phyloP scores from a whole-genome alignment of 1,284 basidiomycete species.

The Boletus mariae region DNA sequence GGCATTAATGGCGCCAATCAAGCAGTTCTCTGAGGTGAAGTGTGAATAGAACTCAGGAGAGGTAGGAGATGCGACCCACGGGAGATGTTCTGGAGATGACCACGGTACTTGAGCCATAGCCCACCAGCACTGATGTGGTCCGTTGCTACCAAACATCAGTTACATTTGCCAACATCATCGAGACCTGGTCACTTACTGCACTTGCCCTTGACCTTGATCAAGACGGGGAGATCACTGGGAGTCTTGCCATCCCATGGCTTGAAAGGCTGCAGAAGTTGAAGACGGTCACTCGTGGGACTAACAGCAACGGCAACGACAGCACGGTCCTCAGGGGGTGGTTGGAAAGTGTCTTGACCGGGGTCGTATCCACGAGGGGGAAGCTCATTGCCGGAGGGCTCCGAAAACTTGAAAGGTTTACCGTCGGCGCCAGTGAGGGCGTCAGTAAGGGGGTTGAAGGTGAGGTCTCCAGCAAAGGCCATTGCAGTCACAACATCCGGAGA shows the following conservation, averaged over 20 bases:
- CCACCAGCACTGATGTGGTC: slow-evolving; percentile 95
- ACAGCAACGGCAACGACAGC: slow-evolving; percentile 84
- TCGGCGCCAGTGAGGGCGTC: slow-evolving; percentile 87
- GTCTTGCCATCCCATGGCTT: slow-evolving; percentile 91
- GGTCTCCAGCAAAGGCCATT: slow-evolving; percentile 90
- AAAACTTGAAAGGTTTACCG: slow-evolving; percentile 98
- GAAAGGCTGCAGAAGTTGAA: slow-evolving; percentile 94
- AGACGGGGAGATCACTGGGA: slow-evolving; percentile 82
- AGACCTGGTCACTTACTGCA: slow-evolving; percentile 64
- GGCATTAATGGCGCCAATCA: slow-evolving; percentile 95
- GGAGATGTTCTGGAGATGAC: slow-evolving; percentile 98
- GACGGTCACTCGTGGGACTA: slow-evolving; percentile 86
- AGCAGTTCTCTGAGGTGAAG: slow-evolving; percentile 75
- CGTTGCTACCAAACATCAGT: slow-evolving; percentile 46
- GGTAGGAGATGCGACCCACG: slow-evolving; percentile 44
- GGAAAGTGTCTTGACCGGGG: slow-evolving; percentile 96
- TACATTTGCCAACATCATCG: not conserved
- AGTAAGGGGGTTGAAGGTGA: slow-evolving; percentile 96
- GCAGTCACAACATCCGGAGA: slow-evolving; percentile 98
- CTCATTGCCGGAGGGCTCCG: slow-evolving; percentile 84
- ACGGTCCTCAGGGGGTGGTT: slow-evolving; percentile 88
- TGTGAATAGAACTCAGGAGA: not conserved
- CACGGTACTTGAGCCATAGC: slow-evolving; percentile 99
- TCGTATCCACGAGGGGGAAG: slow-evolving; percentile 96
- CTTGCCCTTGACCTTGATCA: slow-evolving; percentile 99